Conservation (phyloP, 2,329 filamentous ascomycete species). For the Penicillium sp. region DNA sequence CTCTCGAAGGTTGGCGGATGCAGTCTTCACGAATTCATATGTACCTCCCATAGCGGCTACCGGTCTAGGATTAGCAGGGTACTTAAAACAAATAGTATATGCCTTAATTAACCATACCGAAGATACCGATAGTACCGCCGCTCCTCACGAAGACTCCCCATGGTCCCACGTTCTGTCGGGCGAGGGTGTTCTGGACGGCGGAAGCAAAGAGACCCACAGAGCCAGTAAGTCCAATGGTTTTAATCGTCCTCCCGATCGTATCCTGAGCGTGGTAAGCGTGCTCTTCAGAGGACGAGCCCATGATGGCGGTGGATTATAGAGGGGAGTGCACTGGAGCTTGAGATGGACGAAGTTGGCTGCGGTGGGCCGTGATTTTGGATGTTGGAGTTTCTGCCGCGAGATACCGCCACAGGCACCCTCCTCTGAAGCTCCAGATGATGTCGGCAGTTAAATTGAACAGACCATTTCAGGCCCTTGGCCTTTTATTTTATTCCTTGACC, state of each 20-base stretch:
- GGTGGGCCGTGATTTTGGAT: conserved; percentile 33
- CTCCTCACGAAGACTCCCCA: conserved; percentile 80
- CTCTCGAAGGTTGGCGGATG: conserved; percentile 82
- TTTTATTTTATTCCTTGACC: conserved; percentile 11
- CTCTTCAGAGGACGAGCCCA: conserved; percentile 55
- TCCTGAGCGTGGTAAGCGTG: conserved; percentile 72
- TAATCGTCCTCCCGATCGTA: conserved; percentile 70
- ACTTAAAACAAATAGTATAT: not conserved
- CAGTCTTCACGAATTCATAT: conserved; percentile 77
- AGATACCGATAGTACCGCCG: conserved; percentile 72
- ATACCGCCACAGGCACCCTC: conserved; percentile 29
- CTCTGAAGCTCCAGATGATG: conserved; percentile 25
- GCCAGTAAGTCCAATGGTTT: conserved; percentile 68
- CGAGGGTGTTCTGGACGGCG: conserved; percentile 83
- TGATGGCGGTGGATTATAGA: conserved; percentile 42
- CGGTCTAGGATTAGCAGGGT: conserved; percentile 19
- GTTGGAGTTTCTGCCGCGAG: conserved; percentile 31
- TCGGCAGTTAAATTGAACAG: conserved; percentile 15
- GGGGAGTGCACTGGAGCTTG: conserved; percentile 30
- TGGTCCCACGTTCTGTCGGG: conserved; percentile 79
- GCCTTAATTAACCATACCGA: conserved; percentile 56
- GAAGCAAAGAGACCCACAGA: conserved; percentile 73
- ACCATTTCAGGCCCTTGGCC: conserved; percentile 7
- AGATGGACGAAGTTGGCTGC: conserved; percentile 30
- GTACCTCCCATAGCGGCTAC: conserved; percentile 73